Base-by-base conservation (phyloP, 129 eudicot genomes). In the Centrapalus pauciflorus region DNA sequence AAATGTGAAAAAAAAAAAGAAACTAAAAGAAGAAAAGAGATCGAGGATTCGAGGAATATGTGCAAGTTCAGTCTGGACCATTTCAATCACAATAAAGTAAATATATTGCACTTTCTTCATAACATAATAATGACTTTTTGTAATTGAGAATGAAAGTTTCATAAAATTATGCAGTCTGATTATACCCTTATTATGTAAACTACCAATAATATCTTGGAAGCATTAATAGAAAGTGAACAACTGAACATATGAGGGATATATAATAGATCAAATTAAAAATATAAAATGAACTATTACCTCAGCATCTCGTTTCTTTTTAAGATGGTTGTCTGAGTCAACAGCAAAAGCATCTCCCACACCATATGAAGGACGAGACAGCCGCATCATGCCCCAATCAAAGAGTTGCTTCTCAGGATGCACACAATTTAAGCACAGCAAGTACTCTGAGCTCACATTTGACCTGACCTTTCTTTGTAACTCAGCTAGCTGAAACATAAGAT, bases 381-480 rank as follows among this genome's bases (percentile, higher is more conserved):
- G 87, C 80, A 75, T 80, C 95, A 84, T 86, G 37, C 95, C 99
- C 97, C 99, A 94, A 77, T 94, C 97, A 77, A 84, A 94, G 35
- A 94, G 66, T 76, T 86, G 95, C 64, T 80, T 81, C n/a, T 90
- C 97, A 29, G 95, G 92, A 78, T 80, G 77, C 40, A 73, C 85
- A 67, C 99, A 94, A 48, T 69, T 87, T 63, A 79, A 63, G 50
- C 89, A 94, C 52, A 94, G 80, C 95, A 82, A 84, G 78, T 84
- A 89, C 50, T 94, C 99, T 45, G 97, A 74, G 79, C 89, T 86
- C 71, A 94, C 94, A 34, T 89, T 90, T 68, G 94, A 80, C 45
- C 99, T 85, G 11, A 94, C 95, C 80, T 89, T 89, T 49, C 69
- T 79, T 77, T 94, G 99, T 75, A 94, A 76, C 72, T 86, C 99